phyloP scores from a whole-genome alignment of 169 alveolate genomes.

The Cryptosporidium parvum region DNA sequence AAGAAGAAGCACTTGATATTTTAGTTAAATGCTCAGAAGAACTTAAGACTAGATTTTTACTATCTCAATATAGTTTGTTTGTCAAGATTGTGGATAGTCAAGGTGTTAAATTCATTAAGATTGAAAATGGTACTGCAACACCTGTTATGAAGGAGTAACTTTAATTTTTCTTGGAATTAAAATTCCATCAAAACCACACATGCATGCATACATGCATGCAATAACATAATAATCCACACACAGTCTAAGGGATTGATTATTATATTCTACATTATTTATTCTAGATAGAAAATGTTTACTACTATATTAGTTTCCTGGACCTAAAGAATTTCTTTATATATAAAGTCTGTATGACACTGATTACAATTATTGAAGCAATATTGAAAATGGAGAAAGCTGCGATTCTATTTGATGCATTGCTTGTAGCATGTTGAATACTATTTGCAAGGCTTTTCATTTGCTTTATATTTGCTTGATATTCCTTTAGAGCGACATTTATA shows the following conservation, averaged over 20 bases:
- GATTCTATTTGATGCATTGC: constrained; percentile 32
- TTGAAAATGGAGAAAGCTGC: constrained; percentile 45
- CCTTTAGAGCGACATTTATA: constrained; percentile 47
- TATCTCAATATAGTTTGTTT: constrained; percentile 85
- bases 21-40: constrained; percentile 88
- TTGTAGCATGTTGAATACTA: constrained; percentile 7
- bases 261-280: neutral
- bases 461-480: constrained; percentile 37
- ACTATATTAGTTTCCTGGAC: constrained; percentile 70
- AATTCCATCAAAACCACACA: neutral
- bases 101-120: constrained; percentile 79
- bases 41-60: constrained; percentile 88
- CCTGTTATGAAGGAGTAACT: constrained; percentile 32
- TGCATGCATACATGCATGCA: neutral
- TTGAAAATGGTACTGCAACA: constrained; percentile 60
- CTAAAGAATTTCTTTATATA: constrained; percentile 55
- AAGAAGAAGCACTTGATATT: constrained; percentile 88
- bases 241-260: constrained; percentile 1
- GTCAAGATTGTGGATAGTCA: constrained; percentile 80
- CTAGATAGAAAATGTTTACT: neutral
- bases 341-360: constrained; percentile 30
- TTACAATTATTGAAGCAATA: constrained; percentile 12
- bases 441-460: constrained; percentile 23
- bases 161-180: neutral
- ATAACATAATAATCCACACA: neutral